Evolutionary conservation across 2,329 filamentous ascomycete species (phyloP).

Genomic region (Neonectria faginata): DNA sequence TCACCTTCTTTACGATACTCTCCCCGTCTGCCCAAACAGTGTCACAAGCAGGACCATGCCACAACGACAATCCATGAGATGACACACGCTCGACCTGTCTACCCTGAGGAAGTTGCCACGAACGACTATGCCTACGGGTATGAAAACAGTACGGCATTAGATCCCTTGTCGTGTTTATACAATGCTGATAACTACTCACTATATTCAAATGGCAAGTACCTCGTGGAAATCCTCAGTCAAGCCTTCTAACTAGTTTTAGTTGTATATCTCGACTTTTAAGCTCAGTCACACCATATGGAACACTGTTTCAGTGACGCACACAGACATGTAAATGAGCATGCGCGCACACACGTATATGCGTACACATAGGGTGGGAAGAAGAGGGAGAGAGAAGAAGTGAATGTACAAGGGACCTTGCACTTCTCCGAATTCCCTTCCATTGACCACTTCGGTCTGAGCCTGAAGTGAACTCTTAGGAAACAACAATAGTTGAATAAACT

Average conservation of each 20-base stretch:
- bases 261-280: conserved; percentile 25
- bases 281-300: neutral
- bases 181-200: conserved; percentile 36
- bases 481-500: too few relatives aligned
- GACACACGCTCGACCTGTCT: conserved; percentile 36
- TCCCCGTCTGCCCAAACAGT: conserved; percentile 26
- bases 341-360: too few relatives aligned
- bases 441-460: too few relatives aligned
- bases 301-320: too few relatives aligned
- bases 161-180: conserved; percentile 27
- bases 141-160: conserved; percentile 36
- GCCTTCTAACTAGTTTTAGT: conserved; percentile 12
- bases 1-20: conserved; percentile 32
- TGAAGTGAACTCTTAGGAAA: too few relatives aligned
- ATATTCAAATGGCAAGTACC: conserved; percentile 34
- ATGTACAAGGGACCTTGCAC: too few relatives aligned
- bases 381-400: too few relatives aligned
- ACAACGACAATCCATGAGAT: conserved; percentile 37
- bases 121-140: conserved; percentile 38
- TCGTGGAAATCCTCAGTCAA: rapidly evolving
- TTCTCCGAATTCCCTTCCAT: too few relatives aligned
- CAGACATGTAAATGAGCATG: too few relatives aligned
- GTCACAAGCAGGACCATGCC: conserved; percentile 41
- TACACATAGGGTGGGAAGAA: too few relatives aligned
- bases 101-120: conserved; percentile 30